A percentile compares a stretch with the other conserved stretches of the same genome.
Conservation (phyloP, 2,329 filamentous ascomycete species). For the Onygenales sp. region DNA sequence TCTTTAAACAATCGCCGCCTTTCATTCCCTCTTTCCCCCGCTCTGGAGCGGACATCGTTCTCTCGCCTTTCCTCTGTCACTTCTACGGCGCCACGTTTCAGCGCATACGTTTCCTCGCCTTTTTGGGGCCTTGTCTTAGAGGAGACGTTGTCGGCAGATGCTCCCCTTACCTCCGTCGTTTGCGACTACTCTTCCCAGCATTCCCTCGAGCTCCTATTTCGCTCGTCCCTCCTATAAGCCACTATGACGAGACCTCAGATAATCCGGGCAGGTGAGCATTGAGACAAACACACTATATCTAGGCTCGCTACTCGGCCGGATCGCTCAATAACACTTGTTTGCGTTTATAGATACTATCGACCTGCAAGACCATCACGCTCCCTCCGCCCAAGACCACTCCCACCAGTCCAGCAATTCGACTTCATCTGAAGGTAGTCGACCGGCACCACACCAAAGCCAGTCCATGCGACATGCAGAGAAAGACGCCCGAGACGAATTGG, state of each 20-base stretch:
- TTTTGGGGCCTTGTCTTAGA: neutral
- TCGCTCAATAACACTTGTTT: conserved; percentile 2
- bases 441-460: conserved; percentile 76
- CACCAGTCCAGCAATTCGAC: conserved; percentile 44
- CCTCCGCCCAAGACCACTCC: conserved; percentile 75
- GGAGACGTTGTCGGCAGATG: neutral
- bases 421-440: conserved; percentile 43
- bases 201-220: conserved; percentile 1
- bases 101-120: conserved; percentile 6
- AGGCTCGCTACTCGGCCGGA: neutral
- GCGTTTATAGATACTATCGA: conserved; percentile 77
- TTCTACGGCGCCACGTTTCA: conserved; percentile 9
- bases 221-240: conserved; percentile 4
- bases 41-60: conserved; percentile 11
- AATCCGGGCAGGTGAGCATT: conserved; percentile 33
- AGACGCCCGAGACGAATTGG: conserved; percentile 64
- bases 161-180: conserved; percentile 2
- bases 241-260: conserved; percentile 36
- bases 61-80: conserved; percentile 1
- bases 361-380: conserved; percentile 72
- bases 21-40: conserved; percentile 11
- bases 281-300: conserved; percentile 1
- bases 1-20: conserved; percentile 11
- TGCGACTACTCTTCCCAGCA: neutral
- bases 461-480: conserved; percentile 71